phyloP scores from a whole-genome alignment of 1,139 yeast genomes.

The Pichia sp. region DNA sequence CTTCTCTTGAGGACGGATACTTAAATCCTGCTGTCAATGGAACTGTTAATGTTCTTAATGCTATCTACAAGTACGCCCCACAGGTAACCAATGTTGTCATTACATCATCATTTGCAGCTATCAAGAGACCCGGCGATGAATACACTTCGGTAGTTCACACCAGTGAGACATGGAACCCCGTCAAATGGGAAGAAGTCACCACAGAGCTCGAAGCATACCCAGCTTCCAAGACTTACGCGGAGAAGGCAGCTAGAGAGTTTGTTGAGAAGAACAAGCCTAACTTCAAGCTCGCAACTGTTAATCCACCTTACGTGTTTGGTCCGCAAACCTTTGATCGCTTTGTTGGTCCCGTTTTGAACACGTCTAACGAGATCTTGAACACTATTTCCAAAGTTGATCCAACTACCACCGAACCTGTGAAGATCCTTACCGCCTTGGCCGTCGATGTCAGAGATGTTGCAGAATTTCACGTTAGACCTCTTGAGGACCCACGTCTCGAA shows the following conservation, averaged over 20 bases:
- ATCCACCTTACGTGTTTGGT: constrained; percentile 45
- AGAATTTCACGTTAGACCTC: constrained; percentile 32
- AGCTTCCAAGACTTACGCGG: constrained; percentile 48
- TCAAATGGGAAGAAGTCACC: constrained; percentile 31
- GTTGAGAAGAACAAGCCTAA: constrained; percentile 31
- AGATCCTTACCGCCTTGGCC: constrained; percentile 23
- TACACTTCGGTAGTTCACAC: constrained; percentile 9
- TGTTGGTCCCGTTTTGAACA: constrained; percentile 26
- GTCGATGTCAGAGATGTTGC: constrained; percentile 41
- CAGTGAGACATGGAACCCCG: constrained; percentile 36
- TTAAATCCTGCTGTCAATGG: constrained; percentile 48
- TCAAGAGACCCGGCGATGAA: constrained; percentile 17
- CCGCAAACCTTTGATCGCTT: constrained; percentile 35
- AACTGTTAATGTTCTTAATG: constrained; percentile 36
- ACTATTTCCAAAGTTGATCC: constrained; percentile 23
- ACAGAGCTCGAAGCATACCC: constrained; percentile 33
- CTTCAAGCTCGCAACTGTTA: constrained; percentile 38
- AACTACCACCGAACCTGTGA: constrained; percentile 17
- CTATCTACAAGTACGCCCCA: constrained; percentile 37
- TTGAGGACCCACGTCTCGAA: constrained; percentile 30
- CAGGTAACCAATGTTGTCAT: constrained; percentile 44
- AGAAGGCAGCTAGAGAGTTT: constrained; percentile 49
- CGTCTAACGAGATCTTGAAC: constrained; percentile 32
- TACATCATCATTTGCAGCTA: constrained; percentile 52
- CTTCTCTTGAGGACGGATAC: constrained; percentile 15